Evolutionary conservation across 495 filamentous ascomycete species (phyloP), one percentile per base, ranked within the genome.

Genomic region (Chaetomium tenue): DNA sequence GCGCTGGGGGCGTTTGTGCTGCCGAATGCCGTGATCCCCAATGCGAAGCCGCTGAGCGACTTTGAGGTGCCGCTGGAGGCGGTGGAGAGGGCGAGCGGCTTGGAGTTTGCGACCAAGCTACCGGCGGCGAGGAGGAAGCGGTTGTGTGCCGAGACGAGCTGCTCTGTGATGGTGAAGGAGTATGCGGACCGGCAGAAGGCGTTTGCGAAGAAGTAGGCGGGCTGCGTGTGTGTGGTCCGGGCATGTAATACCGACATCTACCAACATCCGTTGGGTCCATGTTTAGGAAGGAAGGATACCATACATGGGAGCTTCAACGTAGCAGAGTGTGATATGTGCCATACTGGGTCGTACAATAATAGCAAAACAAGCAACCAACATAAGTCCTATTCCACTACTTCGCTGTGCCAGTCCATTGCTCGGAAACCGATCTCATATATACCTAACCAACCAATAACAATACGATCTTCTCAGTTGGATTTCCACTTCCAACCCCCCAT

Each of bases 31-130:
- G 79, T 75, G n/a, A 98, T 98, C 71, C 77, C 87, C 25, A 98
- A 97, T 68, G 84, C 88, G 40, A 96, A 91, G 78, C 87, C 86
- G 26, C 76, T 98, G 68, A 80, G 82, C 18, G 91, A 96, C 69
- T 98, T 98, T 71, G 93, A 96, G 82, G 95, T 98, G 22, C 92
- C 93, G 1, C 69, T 98, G 23, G 93, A 97, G 81, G 89, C 87
- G 20, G 85, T 98, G 30, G 94, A 98, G 86, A 82, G 91, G 60
- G 93, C 94, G 0, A 91, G 87, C 71, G 94, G 94, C 12, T 75
- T 98, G 70, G 91, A 97, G 72, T 98, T 98, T 79, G 90, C 90
- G 12, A 78, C 81, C 15, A 89, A 91, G 77, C 72, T 98, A 71
- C 90, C 92, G 2, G 75, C 75, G 8, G 78, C 84, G 66, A 85